These are phyloP conservation scores for Tolypocladium inflatum DNA, from an alignment of 2,329 filamentous ascomycete genomes.

Conservation along the genomic window DNA sequence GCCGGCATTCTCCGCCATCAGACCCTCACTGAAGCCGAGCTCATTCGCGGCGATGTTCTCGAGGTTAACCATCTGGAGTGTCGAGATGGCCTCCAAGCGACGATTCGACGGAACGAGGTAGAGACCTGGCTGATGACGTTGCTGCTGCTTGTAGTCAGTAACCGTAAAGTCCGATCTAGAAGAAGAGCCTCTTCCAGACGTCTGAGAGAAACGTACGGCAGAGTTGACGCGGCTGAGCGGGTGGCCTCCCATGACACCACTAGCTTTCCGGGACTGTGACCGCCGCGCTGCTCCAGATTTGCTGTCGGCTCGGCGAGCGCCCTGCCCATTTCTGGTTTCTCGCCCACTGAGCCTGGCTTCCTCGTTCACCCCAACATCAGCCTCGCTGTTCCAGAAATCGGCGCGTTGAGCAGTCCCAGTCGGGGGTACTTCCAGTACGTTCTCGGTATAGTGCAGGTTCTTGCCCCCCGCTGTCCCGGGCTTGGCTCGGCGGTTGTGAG, in stretches of 20 bases:
- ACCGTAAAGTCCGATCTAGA: constrained; percentile 19
- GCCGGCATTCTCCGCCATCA: constrained; percentile 87
- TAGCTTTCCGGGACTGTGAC: constrained; percentile 50
- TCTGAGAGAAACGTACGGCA: constrained; percentile 24
- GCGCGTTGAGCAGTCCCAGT: constrained; percentile 26
- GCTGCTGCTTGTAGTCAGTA: constrained; percentile 25
- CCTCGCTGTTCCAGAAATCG: constrained; percentile 67
- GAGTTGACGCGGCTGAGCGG: constrained; percentile 40
- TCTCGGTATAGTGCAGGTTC: constrained; percentile 86
- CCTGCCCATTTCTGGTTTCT: constrained; percentile 41
- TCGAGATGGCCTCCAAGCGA: constrained; percentile 52
- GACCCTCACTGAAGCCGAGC: constrained; percentile 75
- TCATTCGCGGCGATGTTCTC: constrained; percentile 87
- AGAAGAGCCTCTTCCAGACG: constrained; percentile 18
- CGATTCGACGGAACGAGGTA: constrained; percentile 46
- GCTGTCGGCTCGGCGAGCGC: constrained; percentile 41
- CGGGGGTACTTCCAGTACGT: constrained; percentile 63
- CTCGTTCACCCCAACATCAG: constrained; percentile 47
- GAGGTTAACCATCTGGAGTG: constrained; percentile 82
- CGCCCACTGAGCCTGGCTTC: constrained; percentile 38
- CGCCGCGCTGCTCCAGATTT: constrained; percentile 38
- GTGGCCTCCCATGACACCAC: constrained; percentile 27
- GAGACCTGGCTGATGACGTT: constrained; percentile 33
- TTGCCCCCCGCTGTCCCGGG: constrained; percentile 72
- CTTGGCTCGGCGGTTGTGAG: constrained; percentile 66